Conservation (phyloP, 495 filamentous ascomycete genomes). For the Talaromyces stipitatus region DNA sequence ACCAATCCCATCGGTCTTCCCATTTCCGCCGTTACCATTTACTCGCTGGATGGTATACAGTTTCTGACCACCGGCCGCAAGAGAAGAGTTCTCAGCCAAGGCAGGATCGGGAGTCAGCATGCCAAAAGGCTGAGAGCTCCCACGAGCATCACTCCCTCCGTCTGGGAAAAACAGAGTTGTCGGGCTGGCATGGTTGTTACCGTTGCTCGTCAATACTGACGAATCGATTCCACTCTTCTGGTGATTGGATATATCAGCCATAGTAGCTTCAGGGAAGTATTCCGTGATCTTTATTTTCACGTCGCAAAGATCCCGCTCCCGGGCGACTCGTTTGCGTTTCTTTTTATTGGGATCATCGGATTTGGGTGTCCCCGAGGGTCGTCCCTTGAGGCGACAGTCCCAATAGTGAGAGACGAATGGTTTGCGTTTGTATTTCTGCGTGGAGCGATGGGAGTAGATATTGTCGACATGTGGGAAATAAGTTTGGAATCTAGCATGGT, state of each 20-base stretch:
- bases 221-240: not conserved
- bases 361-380: constrained; percentile 76
- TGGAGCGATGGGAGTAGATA: constrained; percentile 85
- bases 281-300: constrained; percentile 93
- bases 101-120: constrained; percentile 28
- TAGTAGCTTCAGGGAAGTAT: constrained; percentile 54
- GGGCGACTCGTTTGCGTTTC: constrained; percentile 73
- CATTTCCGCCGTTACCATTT: constrained; percentile 69
- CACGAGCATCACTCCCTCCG: not conserved
- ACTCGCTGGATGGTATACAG: constrained; percentile 72
- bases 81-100: constrained; percentile 31
- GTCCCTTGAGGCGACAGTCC: constrained; percentile 83
- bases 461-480: constrained; percentile 92
- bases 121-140: constrained; percentile 24
- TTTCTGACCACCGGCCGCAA: constrained; percentile 39
- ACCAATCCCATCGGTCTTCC: constrained; percentile 58
- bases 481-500: constrained; percentile 59
- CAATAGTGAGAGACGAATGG: constrained; percentile 82
- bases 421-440: constrained; percentile 77
- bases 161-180: not conserved
- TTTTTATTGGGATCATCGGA: constrained; percentile 82
- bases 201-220: not conserved
- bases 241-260: constrained; percentile 7
- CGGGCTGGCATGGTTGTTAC: not conserved
- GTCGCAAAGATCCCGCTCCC: constrained; percentile 75